phyloP scores from a whole-genome alignment of 2,329 filamentous ascomycete genomes.

The Lasiodiplodia citricola region DNA sequence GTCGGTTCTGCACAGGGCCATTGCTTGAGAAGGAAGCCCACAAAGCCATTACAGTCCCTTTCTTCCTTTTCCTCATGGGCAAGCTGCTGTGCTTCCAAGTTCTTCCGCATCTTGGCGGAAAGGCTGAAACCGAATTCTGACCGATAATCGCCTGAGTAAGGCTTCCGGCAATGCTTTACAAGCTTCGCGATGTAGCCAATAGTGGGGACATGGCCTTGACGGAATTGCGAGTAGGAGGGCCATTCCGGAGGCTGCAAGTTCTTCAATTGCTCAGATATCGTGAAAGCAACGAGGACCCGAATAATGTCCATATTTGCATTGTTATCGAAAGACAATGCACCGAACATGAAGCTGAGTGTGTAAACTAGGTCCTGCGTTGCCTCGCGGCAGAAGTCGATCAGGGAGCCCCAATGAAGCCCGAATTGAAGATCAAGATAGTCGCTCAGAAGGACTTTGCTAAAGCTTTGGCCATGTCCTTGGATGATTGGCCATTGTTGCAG shows the following conservation, averaged over 20 bases:
- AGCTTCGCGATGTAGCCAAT: constrained; percentile 39
- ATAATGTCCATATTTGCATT: constrained; percentile 49
- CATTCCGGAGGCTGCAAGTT: constrained; percentile 43
- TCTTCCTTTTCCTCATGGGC: constrained; percentile 25
- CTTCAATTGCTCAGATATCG: constrained; percentile 48
- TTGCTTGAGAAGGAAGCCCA: constrained; percentile 44
- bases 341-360: constrained; percentile 54
- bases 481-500: background rate
- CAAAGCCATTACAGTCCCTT: constrained; percentile 46
- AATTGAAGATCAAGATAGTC: constrained; percentile 49
- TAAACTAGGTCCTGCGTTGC: constrained; percentile 36
- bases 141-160: constrained; percentile 30
- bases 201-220: constrained; percentile 40
- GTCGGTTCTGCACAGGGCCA: constrained; percentile 45
- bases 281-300: constrained; percentile 53
- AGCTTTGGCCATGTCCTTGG: constrained; percentile 30
- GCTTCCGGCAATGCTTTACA: constrained; percentile 26
- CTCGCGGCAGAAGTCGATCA: constrained; percentile 46
- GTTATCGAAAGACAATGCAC: constrained; percentile 50
- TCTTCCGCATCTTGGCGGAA: constrained; percentile 30
- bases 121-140: background rate
- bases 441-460: constrained; percentile 42
- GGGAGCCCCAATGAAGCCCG: constrained; percentile 50
- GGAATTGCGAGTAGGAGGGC: constrained; percentile 42
- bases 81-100: constrained; percentile 29